Percentiles rank a stretch among this genome's conserved stretches.
phyloP scores from a whole-genome alignment of 352 stramenopile species.

The Phytophthora megakarya region DNA sequence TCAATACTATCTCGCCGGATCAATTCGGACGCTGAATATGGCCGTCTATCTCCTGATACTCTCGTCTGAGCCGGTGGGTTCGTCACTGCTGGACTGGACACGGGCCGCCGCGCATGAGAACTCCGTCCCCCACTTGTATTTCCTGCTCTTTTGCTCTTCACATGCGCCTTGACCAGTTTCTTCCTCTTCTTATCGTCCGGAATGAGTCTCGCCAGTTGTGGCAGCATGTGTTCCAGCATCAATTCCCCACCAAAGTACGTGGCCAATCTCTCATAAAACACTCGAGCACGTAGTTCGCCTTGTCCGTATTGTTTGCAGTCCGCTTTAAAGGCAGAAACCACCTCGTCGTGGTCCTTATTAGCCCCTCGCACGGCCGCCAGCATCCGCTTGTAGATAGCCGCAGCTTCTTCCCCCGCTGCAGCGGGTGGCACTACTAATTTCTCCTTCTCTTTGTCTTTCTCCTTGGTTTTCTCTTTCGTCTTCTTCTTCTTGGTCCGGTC shows the following conservation, averaged over 20 bases:
- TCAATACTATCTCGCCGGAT: slow-evolving; percentile 47
- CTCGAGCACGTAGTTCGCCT: slow-evolving; percentile 57
- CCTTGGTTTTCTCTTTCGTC: slow-evolving; percentile 26
- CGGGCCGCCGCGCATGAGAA: slow-evolving; percentile 30
- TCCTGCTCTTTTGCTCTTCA: slow-evolving; percentile 31
- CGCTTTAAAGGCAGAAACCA: slow-evolving; percentile 72
- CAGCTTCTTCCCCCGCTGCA: slow-evolving; percentile 71
- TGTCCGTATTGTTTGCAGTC: slow-evolving; percentile 83
- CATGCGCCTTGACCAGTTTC: slow-evolving; percentile 69
- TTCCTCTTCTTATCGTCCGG: slow-evolving; percentile 78
- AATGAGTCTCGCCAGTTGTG: slow-evolving; percentile 76
- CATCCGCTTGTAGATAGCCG: slow-evolving; percentile 82
- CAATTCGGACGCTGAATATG: slow-evolving; percentile 51
- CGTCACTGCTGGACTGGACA: slow-evolving; percentile 37
- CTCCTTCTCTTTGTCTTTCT: slow-evolving; percentile 33
- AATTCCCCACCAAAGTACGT: slow-evolving; percentile 73
- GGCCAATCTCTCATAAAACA: slow-evolving; percentile 64
- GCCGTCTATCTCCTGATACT: slow-evolving; percentile 36
- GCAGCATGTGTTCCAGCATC: slow-evolving; percentile 85
- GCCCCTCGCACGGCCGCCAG: slow-evolving; percentile 74
- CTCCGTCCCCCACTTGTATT: slow-evolving; percentile 1
- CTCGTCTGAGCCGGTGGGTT: slow-evolving; percentile 29
- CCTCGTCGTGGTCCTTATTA: slow-evolving; percentile 75
- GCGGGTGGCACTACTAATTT: slow-evolving; percentile 53
- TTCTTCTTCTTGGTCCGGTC: slow-evolving; percentile 36